These are phyloP conservation scores for Cyclospora cayetanensis DNA, from an alignment of 169 alveolate species.

Conservation along the genomic window DNA sequence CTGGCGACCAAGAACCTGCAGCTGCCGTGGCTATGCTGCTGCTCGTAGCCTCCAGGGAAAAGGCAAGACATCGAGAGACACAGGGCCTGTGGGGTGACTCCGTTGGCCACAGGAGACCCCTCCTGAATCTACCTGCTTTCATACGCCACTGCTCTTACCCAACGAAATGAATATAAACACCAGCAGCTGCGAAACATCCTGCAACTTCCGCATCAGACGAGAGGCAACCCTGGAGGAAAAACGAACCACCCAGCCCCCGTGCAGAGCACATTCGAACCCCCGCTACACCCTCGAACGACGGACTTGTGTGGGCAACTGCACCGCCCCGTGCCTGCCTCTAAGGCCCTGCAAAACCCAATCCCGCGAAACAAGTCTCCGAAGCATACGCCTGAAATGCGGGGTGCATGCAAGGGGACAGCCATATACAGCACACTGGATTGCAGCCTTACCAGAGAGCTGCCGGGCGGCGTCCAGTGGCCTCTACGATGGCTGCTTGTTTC, in stretches of 20 bases:
- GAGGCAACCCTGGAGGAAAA: slow-evolving; percentile 23
- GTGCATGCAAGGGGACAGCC: too few relatives aligned
- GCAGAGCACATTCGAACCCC: not conserved
- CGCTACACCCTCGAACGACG: not conserved
- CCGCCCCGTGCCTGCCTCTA: not conserved
- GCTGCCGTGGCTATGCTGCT: too few relatives aligned
- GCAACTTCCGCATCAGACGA: slow-evolving; percentile 36
- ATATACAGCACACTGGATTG: not conserved
- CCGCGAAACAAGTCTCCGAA: not conserved
- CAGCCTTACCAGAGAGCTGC: slow-evolving; percentile 24
- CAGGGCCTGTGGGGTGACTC: too few relatives aligned
- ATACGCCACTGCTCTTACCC: slow-evolving; percentile 26
- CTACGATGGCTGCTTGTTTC: not conserved
- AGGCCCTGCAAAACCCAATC: not conserved
- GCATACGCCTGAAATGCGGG: not conserved
- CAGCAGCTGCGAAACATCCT: slow-evolving; percentile 19
- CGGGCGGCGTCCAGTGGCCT: not conserved
- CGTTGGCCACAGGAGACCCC: too few relatives aligned
- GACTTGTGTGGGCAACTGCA: not conserved
- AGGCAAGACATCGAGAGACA: too few relatives aligned
- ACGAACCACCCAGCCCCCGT: not conserved
- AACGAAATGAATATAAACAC: slow-evolving; percentile 7
- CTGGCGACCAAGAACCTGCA: too few relatives aligned
- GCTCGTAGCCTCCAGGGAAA: too few relatives aligned
- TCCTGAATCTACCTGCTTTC: too few relatives aligned